Evolutionary conservation across 2,329 filamentous ascomycete species (phyloP), one percentile per base, ranked within the genome.

Genomic region (Balansia obtecta): DNA sequence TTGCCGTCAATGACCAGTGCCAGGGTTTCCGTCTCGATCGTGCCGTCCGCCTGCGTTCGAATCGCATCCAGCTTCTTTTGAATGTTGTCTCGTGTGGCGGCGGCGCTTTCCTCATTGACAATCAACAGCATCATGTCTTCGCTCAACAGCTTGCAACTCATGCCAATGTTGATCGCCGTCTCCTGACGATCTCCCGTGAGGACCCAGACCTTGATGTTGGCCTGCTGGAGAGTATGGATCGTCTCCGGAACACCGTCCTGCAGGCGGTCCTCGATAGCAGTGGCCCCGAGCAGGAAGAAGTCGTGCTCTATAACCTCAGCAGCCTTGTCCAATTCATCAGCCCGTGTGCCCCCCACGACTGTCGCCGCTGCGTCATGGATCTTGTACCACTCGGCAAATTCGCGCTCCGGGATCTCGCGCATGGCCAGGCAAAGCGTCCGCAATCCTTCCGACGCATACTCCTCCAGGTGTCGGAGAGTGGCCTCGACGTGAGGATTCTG

Each of bases 41-140:
- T 83, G 33, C 80, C 81, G 55, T 85, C 82, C 30, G 84, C 82
- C 65, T 97, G 91, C 41, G 81, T 93, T 56, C 82, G 79, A 60
- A 98, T 88, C 6, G 91, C 91, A 52, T 94, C 86, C 13, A 95
- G 75, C 65, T 98, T 98, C 75, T 96, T 97, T 57, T 87, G 80
- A 27, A 98, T 73, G 60, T 95, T 97, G 62, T 93, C 86, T 47
- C 87, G 77, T 4, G 93, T 97, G 4, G 82, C 86, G 37, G 76
- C 73, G 13, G 88, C 77, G 46, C 72, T 77, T 59, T 97, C 90
- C 64, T 98, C 93, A 62, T 98, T 98, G 62, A 98, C 79, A 59
- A 98, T 96, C 50, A 98, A 73, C 11, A 98, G 77, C 62, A 93
- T 95, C 93, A 98, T 98, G 60, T 98, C 94, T 68, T 98, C 93